Conservation (phyloP, 1,284 basidiomycete species). For the Blastosporella zonata region DNA sequence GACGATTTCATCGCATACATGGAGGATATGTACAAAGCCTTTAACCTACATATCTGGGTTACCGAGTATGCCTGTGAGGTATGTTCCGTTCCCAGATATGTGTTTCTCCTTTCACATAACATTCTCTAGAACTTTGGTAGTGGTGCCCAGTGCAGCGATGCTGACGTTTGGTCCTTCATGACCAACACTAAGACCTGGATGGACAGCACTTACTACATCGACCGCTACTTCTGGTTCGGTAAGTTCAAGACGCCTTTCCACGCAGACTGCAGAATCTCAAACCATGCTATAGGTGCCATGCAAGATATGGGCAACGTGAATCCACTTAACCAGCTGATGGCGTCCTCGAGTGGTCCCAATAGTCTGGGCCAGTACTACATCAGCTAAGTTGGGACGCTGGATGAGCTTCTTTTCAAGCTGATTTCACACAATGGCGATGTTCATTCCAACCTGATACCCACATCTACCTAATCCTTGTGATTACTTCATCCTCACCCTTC, state of each 20-base stretch:
- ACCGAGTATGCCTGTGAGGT: slow-evolving; percentile 74
- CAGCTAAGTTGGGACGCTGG: slow-evolving; percentile 20
- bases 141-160: slow-evolving; percentile 46
- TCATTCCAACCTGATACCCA: slow-evolving; percentile 19
- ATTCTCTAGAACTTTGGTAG: slow-evolving; percentile 57
- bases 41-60: slow-evolving; percentile 51
- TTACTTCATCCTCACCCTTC: slow-evolving; percentile 8
- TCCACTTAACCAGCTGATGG: slow-evolving; percentile 55
- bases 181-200: slow-evolving; percentile 50
- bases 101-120: background rate
- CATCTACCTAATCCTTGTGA: slow-evolving; percentile 13
- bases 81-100: slow-evolving; percentile 4
- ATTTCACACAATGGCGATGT: slow-evolving; percentile 14
- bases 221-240: slow-evolving; percentile 72
- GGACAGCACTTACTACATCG: slow-evolving; percentile 52
- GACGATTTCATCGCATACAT: slow-evolving; percentile 52
- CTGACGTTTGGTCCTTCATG: slow-evolving; percentile 60
- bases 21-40: slow-evolving; percentile 47
- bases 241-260: slow-evolving; percentile 1
- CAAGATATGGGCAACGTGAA: slow-evolving; percentile 69
- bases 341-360: slow-evolving; percentile 40
- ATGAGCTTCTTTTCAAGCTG: slow-evolving; percentile 1
- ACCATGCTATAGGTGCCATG: slow-evolving; percentile 50
- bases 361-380: slow-evolving; percentile 45
- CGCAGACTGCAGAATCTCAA: background rate